Evolutionary conservation across 1,139 yeast genomes (phyloP).

Genomic region (Kodamaea derodonti): DNA sequence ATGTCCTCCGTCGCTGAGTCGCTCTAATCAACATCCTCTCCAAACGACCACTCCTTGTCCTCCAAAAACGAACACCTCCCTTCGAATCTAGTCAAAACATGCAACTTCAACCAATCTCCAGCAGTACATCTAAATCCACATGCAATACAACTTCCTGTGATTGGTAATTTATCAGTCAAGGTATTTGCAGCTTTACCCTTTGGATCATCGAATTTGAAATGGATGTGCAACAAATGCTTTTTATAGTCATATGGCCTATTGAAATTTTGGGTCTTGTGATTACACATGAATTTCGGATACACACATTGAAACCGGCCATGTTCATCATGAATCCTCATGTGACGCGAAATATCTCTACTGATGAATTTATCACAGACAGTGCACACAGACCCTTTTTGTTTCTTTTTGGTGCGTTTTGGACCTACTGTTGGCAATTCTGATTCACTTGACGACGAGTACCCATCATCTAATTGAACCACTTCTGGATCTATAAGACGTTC

Average conservation of each 20-base stretch:
- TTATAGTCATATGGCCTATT: conserved; percentile 49
- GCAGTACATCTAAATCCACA: conserved; percentile 36
- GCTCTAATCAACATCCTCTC: neutral
- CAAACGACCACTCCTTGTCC: neutral
- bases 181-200: conserved; percentile 40
- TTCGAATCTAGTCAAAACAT: conserved; percentile 27
- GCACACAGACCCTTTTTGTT: conserved; percentile 39
- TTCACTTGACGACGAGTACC: neutral
- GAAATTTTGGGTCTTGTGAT: conserved; percentile 43
- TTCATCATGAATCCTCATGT: conserved; percentile 45
- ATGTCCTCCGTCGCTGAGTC: no score
- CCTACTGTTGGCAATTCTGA: neutral
- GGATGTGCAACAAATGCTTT: conserved; percentile 43
- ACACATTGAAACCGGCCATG: conserved; percentile 47
- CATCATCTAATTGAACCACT: no score
- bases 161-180: conserved; percentile 41
- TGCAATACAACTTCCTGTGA: conserved; percentile 37
- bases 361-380: conserved; percentile 41
- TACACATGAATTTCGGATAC: conserved; percentile 39
- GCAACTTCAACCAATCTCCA: conserved; percentile 40
- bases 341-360: conserved; percentile 43
- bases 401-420: conserved; percentile 10
- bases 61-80: conserved; percentile 1
- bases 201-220: conserved; percentile 44
- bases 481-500: no score